Percentiles rank a stretch among this genome's conserved stretches.
These are phyloP conservation scores for Lizonia empirigonia DNA, from an alignment of 2,329 filamentous ascomycete species.

Conservation along the genomic window DNA sequence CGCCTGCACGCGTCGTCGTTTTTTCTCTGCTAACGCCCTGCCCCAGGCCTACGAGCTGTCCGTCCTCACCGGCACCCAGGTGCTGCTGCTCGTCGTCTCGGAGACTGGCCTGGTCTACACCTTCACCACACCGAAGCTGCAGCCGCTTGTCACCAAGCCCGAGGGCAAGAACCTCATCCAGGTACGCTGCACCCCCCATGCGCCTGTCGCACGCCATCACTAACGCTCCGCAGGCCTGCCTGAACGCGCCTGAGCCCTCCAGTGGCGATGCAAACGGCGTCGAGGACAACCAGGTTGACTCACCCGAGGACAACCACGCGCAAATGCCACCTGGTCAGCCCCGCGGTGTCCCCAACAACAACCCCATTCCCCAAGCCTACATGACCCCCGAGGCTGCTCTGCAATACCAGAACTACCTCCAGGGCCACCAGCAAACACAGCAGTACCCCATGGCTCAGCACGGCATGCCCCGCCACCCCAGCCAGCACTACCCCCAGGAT, in stretches of 20 bases:
- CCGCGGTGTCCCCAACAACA: conserved; percentile 65
- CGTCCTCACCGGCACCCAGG: conserved; percentile 96
- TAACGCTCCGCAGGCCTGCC: conserved; percentile 73
- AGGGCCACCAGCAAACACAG: conserved; percentile 65
- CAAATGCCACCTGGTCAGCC: conserved; percentile 78
- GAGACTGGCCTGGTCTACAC: conserved; percentile 98
- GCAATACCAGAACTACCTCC: conserved; percentile 84
- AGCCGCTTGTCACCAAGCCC: conserved; percentile 96
- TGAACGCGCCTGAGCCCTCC: conserved; percentile 92
- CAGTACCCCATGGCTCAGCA: conserved; percentile 80
- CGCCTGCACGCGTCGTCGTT: not conserved
- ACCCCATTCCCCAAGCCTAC: conserved; percentile 69
- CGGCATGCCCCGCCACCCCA: conserved; percentile 67
- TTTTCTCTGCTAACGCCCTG: conserved; percentile 3
- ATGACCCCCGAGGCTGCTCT: conserved; percentile 71
- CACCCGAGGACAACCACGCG: conserved; percentile 85
- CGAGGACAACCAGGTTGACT: conserved; percentile 69
- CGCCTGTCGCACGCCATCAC: conserved; percentile 25
- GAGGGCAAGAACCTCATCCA: conserved; percentile 99
- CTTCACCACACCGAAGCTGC: conserved; percentile 97
- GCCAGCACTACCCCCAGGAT: conserved; percentile 74
- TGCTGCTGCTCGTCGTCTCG: conserved; percentile 92
- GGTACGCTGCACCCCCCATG: conserved; percentile 61
- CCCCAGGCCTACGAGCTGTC: conserved; percentile 91
- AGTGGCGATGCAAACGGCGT: conserved; percentile 71